These are phyloP conservation scores for Boletellus emodensis DNA, from an alignment of 768 basidiomycete species.

Conservation along the genomic window DNA sequence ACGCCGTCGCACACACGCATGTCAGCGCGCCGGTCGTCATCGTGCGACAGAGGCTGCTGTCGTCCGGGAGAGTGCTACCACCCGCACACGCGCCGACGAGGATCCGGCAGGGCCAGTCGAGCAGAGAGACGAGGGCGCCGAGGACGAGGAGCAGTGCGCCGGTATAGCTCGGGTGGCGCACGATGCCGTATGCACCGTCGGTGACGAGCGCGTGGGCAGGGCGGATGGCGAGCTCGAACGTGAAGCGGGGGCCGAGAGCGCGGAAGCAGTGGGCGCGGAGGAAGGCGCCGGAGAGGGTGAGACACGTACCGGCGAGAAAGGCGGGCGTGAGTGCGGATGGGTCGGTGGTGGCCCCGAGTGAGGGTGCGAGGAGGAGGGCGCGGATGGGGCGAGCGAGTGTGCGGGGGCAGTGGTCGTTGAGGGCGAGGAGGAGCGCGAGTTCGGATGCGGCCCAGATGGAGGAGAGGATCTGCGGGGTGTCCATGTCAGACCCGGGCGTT, in stretches of 20 bases:
- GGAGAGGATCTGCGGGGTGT: background rate
- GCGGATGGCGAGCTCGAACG: conserved; percentile 24
- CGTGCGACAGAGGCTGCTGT: background rate
- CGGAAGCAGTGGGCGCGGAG: conserved; percentile 19
- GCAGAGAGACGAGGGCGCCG: conserved; percentile 3
- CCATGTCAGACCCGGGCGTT: background rate
- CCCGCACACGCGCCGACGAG: background rate
- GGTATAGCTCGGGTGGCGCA: conserved; percentile 32
- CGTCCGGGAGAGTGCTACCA: background rate
- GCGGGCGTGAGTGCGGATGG: conserved; percentile 6
- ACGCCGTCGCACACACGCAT: background rate
- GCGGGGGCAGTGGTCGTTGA: background rate
- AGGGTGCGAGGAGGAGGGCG: background rate
- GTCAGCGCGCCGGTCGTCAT: background rate
- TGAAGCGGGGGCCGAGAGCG: conserved; percentile 24
- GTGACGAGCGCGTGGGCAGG: conserved; percentile 25
- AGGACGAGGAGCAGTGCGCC: background rate
- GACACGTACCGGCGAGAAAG: conserved; percentile 8
- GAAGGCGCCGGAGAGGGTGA: conserved; percentile 4
- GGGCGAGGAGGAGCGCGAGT: background rate
- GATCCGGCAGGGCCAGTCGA: conserved; percentile 1
- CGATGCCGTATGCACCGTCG: conserved; percentile 21
- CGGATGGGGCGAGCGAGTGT: conserved; percentile 3
- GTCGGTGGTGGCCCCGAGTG: background rate
- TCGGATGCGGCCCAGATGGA: conserved; percentile 12